Conservation (phyloP, 2,329 filamentous ascomycete species). For the Zarea fungicola region DNA sequence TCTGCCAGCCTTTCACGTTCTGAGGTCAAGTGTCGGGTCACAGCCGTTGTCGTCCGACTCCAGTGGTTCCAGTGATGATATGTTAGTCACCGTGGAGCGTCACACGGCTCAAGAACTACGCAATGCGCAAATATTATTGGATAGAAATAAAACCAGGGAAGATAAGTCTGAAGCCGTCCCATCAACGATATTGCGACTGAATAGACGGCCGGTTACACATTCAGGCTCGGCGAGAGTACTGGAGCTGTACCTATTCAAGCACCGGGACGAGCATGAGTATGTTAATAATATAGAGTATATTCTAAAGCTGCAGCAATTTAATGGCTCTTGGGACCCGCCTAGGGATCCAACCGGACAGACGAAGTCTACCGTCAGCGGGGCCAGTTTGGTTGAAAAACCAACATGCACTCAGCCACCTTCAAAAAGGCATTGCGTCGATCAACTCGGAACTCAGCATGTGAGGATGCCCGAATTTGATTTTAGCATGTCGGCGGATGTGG, state of each 20-base stretch:
- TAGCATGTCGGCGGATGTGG: background rate
- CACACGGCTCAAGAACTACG: too few species aligned
- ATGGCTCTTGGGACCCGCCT: too few species aligned
- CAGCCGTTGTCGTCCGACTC: conserved; percentile 1
- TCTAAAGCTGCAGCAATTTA: too few species aligned
- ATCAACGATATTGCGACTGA: too few species aligned
- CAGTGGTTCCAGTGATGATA: background rate
- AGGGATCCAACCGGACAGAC: background rate
- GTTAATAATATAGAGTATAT: too few species aligned
- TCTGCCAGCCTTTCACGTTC: conserved; percentile 3
- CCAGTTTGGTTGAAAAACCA: background rate
- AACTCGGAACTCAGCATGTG: background rate
- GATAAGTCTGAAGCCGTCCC: too few species aligned
- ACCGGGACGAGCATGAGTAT: too few species aligned
- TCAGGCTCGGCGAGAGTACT: too few species aligned
- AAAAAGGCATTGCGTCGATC: background rate
- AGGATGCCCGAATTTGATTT: background rate
- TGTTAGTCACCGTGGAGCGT: background rate
- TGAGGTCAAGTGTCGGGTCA: background rate
- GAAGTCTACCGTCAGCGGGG: background rate
- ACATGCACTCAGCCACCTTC: background rate
- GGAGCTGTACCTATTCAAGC: too few species aligned
- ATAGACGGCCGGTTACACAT: too few species aligned
- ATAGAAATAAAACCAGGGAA: too few species aligned
- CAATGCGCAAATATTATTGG: too few species aligned